A percentile compares a stretch with the other conserved stretches of the same genome.
These are phyloP conservation scores for Phaeolepiota aurea DNA, from an alignment of 768 basidiomycete species.

Conservation along the genomic window DNA sequence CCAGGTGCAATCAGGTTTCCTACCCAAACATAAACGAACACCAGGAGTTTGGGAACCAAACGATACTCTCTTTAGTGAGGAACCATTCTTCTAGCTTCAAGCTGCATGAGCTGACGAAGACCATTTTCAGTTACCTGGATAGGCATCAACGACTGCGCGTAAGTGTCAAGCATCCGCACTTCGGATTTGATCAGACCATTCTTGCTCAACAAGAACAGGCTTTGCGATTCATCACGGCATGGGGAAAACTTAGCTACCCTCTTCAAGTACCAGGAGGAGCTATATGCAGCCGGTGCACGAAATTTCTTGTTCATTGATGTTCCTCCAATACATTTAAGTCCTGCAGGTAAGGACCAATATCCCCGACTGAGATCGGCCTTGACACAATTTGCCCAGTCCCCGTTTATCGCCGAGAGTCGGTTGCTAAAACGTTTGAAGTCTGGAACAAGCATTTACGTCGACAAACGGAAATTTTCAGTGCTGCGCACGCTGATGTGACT, in stretches of 20 bases:
- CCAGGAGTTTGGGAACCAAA: slow-evolving; percentile 32
- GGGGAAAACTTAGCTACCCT: slow-evolving; percentile 21
- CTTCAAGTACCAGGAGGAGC: slow-evolving; percentile 33
- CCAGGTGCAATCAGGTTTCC: slow-evolving; percentile 32
- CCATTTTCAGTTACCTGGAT: slow-evolving; percentile 46
- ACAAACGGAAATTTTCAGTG: slow-evolving; percentile 25
- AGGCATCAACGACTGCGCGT: slow-evolving; percentile 64
- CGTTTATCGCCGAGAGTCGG: slow-evolving; percentile 7
- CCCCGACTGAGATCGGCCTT: not conserved
- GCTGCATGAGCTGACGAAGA: not conserved
- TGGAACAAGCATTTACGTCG: slow-evolving; percentile 40
- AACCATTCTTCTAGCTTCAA: not conserved
- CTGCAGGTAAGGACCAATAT: slow-evolving; percentile 24
- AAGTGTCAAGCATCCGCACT: slow-evolving; percentile 9
- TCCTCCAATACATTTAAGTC: slow-evolving; percentile 44
- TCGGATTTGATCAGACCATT: not conserved
- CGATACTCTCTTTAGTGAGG: slow-evolving; percentile 41
- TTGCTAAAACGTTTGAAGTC: slow-evolving; percentile 7
- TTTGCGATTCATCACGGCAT: too few species aligned
- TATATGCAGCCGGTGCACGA: slow-evolving; percentile 41
- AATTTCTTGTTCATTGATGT: slow-evolving; percentile 56
- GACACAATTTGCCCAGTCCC: not conserved
- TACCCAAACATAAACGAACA: slow-evolving; percentile 25
- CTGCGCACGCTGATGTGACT: slow-evolving; percentile 33
- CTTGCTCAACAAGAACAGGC: too few species aligned